phyloP scores from a whole-genome alignment of 768 basidiomycete species.

The Mycena chlorophos region DNA sequence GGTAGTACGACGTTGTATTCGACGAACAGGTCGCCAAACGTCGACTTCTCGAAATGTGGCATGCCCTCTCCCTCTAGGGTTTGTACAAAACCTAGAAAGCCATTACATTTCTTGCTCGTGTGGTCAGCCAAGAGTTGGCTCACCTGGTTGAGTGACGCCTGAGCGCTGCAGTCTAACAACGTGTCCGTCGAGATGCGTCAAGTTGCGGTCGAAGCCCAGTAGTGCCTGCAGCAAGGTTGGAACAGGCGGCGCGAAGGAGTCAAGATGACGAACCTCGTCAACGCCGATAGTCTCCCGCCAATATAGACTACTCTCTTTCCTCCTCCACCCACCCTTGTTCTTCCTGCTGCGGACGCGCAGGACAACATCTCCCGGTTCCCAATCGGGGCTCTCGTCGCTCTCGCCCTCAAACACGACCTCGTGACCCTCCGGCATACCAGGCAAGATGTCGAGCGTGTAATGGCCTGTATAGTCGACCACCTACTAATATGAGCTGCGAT shows the following conservation, averaged over 20 bases:
- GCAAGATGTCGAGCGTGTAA: slow-evolving; percentile 82
- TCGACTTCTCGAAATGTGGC: slow-evolving; percentile 61
- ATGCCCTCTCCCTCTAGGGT: slow-evolving; percentile 87
- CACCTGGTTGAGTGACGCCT: slow-evolving; percentile 91
- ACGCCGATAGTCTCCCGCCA: slow-evolving; percentile 90
- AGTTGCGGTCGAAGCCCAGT: slow-evolving; percentile 91
- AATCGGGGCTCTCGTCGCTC: slow-evolving; percentile 93
- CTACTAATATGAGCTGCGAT: background rate
- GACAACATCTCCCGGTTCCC: slow-evolving; percentile 93
- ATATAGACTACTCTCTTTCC: slow-evolving; percentile 89
- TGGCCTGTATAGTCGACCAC: slow-evolving; percentile 77
- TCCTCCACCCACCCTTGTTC: slow-evolving; percentile 76
- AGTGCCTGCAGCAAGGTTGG: slow-evolving; percentile 60
- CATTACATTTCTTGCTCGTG: background rate
- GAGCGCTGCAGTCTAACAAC: slow-evolving; percentile 65
- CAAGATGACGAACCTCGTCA: slow-evolving; percentile 67
- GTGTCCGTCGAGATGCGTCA: slow-evolving; percentile 92
- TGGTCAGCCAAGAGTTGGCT: slow-evolving; percentile 19
- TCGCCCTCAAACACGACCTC: slow-evolving; percentile 96
- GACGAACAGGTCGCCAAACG: slow-evolving; percentile 84
- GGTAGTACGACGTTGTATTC: slow-evolving; percentile 95
- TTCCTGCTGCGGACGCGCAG: slow-evolving; percentile 79
- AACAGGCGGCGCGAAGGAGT: background rate
- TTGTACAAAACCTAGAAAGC: slow-evolving; percentile 74
- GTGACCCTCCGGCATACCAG: slow-evolving; percentile 90